Evolutionary conservation across 2,329 filamentous ascomycete genomes (phyloP).

Genomic region (Pseudocercospora fijiensis): DNA sequence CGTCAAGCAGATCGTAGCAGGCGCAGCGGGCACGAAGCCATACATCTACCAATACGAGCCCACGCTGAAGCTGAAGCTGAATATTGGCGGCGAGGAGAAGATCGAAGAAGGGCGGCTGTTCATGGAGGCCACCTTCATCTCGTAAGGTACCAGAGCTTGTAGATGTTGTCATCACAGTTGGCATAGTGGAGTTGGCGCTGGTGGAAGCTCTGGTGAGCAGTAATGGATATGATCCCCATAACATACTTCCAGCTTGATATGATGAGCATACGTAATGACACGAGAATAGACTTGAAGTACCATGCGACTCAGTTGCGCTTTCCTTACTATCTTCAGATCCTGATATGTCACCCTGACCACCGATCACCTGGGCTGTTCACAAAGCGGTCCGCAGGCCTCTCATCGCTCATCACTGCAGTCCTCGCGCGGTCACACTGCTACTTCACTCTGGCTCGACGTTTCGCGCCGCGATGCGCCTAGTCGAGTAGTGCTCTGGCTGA

Average conservation of each 20-base stretch:
- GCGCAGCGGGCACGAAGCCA: slow-evolving; percentile 85
- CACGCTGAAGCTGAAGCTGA: slow-evolving; percentile 74
- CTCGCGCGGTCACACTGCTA: too few species aligned
- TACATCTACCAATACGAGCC: slow-evolving; percentile 95
- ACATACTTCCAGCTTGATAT: slow-evolving; percentile 42
- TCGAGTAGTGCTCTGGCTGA: not conserved
- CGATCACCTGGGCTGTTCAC: too few species aligned
- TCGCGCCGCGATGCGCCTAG: too few species aligned
- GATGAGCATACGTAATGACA: slow-evolving; percentile 44
- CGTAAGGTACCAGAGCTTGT: slow-evolving; percentile 36
- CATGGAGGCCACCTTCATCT: slow-evolving; percentile 95
- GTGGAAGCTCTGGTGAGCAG: slow-evolving; percentile 68
- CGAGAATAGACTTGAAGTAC: slow-evolving; percentile 42
- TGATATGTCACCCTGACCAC: not conserved
- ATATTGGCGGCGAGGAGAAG: slow-evolving; percentile 75
- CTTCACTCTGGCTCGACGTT: too few species aligned
- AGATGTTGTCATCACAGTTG: slow-evolving; percentile 4
- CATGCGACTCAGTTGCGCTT: not conserved
- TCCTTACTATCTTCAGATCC: not conserved
- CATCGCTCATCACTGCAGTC: too few species aligned
- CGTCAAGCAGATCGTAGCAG: slow-evolving; percentile 88
- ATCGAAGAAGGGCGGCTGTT: slow-evolving; percentile 77
- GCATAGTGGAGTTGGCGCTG: slow-evolving; percentile 49
- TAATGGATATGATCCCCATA: slow-evolving; percentile 57
- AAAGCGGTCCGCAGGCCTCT: too few species aligned